Evolutionary conservation across 345 rosid species (phyloP).

Genomic region (Sapria himalayana): DNA sequence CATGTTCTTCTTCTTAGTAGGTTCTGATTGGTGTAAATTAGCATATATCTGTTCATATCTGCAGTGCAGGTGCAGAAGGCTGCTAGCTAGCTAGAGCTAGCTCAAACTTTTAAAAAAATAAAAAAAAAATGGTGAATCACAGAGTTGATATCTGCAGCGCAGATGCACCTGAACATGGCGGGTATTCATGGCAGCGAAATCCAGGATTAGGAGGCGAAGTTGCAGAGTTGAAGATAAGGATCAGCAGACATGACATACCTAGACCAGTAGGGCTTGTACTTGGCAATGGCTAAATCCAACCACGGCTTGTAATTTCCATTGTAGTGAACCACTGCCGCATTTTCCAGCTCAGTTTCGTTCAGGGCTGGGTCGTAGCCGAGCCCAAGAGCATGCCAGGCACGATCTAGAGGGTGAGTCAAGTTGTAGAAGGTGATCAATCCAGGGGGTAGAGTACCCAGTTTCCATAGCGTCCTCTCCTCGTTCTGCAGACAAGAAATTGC

Average conservation of each 20-base stretch:
- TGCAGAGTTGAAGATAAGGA: slow-evolving; percentile 48
- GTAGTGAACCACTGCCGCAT: slow-evolving; percentile 83
- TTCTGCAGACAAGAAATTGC: too few relatives aligned
- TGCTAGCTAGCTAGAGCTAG: too few relatives aligned
- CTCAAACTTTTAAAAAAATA: too few relatives aligned
- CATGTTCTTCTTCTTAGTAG: too few relatives aligned
- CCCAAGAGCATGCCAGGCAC: slow-evolving; percentile 82
- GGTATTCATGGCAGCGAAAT: too few relatives aligned
- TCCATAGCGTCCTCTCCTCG: slow-evolving; percentile 94
- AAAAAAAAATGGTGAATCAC: too few relatives aligned
- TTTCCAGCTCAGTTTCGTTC: slow-evolving; percentile 69
- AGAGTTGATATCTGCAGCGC: too few relatives aligned
- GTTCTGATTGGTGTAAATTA: too few relatives aligned
- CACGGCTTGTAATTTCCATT: slow-evolving; percentile 96
- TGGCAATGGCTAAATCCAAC: slow-evolving; percentile 73
- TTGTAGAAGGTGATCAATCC: slow-evolving; percentile 92
- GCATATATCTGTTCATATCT: too few relatives aligned
- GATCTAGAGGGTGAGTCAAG: slow-evolving; percentile 57
- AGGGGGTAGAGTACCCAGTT: slow-evolving; percentile 88
- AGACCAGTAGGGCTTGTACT: slow-evolving; percentile 81
- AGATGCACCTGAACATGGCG: too few relatives aligned
- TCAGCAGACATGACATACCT: slow-evolving; percentile 50
- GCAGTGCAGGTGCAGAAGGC: too few relatives aligned
- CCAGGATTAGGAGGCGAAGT: too few relatives aligned
- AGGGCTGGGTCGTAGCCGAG: slow-evolving; percentile 98